Evolutionary conservation across 1,284 basidiomycete species (phyloP).

Genomic region (Kwoniella shivajii): DNA sequence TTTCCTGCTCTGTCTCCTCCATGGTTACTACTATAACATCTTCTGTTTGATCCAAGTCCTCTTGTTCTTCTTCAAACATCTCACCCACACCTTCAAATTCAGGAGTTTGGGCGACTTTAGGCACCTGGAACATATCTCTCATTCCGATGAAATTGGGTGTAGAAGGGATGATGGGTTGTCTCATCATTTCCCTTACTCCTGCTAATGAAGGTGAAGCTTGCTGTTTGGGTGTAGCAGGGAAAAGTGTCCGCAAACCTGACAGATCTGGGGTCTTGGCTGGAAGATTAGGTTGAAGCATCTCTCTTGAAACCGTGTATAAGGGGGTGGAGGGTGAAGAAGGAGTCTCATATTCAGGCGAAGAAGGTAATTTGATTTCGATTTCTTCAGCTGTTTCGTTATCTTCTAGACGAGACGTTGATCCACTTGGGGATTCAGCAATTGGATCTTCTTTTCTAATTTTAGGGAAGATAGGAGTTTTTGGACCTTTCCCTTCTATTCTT

Average conservation of each 20-base stretch:
- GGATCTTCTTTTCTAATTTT: constrained; percentile 6
- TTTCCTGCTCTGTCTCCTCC: constrained; percentile 5
- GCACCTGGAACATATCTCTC: constrained; percentile 28
- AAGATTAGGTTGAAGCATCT: constrained; percentile 25
- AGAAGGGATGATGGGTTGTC: constrained; percentile 5
- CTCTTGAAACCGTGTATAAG: constrained; percentile 25
- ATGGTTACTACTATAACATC: too few species aligned
- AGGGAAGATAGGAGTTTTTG: constrained; percentile 23
- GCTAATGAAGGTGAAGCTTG: constrained; percentile 27
- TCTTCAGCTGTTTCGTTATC: background rate
- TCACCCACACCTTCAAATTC: constrained; percentile 22
- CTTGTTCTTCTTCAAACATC: constrained; percentile 29
- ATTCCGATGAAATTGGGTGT: constrained; percentile 33
- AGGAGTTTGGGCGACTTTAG: constrained; percentile 20
- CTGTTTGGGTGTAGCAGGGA: constrained; percentile 17
- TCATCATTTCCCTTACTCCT: constrained; percentile 31
- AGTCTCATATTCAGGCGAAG: constrained; percentile 8
- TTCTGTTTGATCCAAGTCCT: constrained; percentile 6
- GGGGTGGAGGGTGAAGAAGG: constrained; percentile 18
- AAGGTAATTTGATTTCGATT: background rate
- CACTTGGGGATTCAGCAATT: background rate
- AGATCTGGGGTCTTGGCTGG: constrained; percentile 32
- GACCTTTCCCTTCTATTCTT: constrained; percentile 4
- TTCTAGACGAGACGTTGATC: background rate
- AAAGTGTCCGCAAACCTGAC: constrained; percentile 27